phyloP scores from a whole-genome alignment of 208 protist species.

The Trypanosoma melophagium region DNA sequence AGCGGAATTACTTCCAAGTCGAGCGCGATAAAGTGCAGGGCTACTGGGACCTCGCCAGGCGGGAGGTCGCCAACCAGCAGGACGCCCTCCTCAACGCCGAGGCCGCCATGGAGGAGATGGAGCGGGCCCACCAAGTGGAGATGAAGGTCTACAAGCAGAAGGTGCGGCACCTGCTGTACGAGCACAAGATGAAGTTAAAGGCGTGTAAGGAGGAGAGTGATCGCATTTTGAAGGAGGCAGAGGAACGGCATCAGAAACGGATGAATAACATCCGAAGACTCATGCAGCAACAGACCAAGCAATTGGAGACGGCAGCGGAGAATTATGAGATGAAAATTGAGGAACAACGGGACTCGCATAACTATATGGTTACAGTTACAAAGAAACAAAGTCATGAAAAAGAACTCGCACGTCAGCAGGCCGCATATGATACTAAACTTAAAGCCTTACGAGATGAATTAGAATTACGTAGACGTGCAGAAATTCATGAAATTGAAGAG shows the following conservation, averaged over 20 bases:
- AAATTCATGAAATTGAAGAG: conserved; percentile 96
- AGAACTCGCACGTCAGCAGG: conserved; percentile 78
- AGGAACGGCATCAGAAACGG: conserved; percentile 73
- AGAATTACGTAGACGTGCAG: conserved; percentile 90
- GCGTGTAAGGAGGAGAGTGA: conserved; percentile 90
- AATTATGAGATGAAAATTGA: conserved; percentile 80
- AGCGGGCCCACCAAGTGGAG: conserved; percentile 94
- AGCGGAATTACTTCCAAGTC: conserved; percentile 96
- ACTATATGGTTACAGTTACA: conserved; percentile 86
- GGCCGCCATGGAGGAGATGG: conserved; percentile 92
- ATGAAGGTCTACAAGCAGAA: conserved; percentile 98
- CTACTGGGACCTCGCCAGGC: conserved; percentile 93
- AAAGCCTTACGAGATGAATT: conserved; percentile 85
- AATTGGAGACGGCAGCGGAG: conserved; percentile 63
- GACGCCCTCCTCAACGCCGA: conserved; percentile 86
- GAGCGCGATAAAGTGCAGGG: conserved; percentile 95
- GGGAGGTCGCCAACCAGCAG: conserved; percentile 87
- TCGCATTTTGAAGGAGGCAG: conserved; percentile 76
- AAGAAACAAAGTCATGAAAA: conserved; percentile 89
- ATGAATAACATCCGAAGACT: conserved; percentile 77
- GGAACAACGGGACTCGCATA: conserved; percentile 84
- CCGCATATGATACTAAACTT: conserved; percentile 91
- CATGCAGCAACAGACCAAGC: conserved; percentile 47
- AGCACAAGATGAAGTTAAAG: conserved; percentile 92
- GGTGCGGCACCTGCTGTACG: conserved; percentile 95